A percentile compares a stretch with the other conserved stretches of the same genome.
Conservation (phyloP, 2,329 filamentous ascomycete species). For the Trichoderma polysporum region DNA sequence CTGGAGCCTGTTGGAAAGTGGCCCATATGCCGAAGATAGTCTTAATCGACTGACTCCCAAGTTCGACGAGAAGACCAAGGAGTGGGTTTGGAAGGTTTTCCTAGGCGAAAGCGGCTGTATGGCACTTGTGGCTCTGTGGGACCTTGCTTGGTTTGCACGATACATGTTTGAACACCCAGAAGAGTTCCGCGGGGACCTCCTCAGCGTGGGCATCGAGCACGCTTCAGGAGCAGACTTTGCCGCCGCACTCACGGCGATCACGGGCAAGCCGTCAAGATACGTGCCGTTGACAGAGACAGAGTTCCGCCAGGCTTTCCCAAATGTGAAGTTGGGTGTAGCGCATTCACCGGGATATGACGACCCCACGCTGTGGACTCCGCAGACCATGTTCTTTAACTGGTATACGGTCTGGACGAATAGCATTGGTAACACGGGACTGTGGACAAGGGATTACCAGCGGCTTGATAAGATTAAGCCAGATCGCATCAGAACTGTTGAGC, state of each 20-base stretch:
- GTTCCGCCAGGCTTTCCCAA: background rate
- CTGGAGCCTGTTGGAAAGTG: background rate
- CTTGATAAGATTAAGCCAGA: background rate
- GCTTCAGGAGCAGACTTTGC: background rate
- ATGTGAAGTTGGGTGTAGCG: background rate
- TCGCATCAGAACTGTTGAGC: background rate
- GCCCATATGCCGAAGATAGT: background rate
- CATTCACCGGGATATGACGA: background rate
- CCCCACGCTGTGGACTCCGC: background rate
- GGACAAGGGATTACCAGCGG: background rate
- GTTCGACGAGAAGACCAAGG: background rate
- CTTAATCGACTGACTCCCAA: background rate
- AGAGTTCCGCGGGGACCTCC: background rate
- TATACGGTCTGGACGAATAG: background rate
- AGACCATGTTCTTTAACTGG: background rate
- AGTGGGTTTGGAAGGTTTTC: background rate
- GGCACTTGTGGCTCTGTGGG: background rate
- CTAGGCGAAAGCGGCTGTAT: background rate
- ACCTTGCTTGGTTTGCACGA: background rate
- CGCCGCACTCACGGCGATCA: background rate
- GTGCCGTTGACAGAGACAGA: background rate
- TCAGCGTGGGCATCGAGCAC: background rate
- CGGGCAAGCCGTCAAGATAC: background rate
- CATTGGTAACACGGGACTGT: background rate
- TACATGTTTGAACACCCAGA: background rate